Evolutionary conservation across 306 rosid species (phyloP), one percentile per base, ranked within the genome.

Genomic region (Argentina anserina): DNA sequence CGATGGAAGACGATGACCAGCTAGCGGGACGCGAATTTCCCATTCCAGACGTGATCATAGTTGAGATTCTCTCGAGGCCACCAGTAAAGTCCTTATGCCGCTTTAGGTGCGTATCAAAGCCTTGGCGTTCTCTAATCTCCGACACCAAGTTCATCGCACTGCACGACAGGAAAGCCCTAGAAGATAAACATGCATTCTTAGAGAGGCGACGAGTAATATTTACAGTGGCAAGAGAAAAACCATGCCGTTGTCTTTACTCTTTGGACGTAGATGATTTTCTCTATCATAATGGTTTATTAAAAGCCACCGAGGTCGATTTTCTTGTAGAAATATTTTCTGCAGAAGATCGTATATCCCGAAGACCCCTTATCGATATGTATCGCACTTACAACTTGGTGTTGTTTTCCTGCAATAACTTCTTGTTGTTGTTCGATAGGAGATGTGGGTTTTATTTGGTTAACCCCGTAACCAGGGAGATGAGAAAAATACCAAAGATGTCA

Each of bases 101-200:
- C 41, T 70, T 70, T 26, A 52, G 45, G 25, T 70, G 74, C 39
- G 74, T 70, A 7, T 70, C 50, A 17, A 70, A 70, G 39, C 65
- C 23, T 4, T 53, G 74, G 74, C 50, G 47, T 59, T 52, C 65
- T 12, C 46, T 53, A 4, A 53, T 70, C 74, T 70, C 74, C 34
- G 18, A 53, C 3, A 33, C 65, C 49, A 28, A 37, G 40, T 52
- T 70, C 12, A 41, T 70, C 21, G 28, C 58, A 23, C 17, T 7
- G 23, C 74, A 70, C 39, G 8, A 41, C 36, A 28, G 39, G 7
- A 58, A 41, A 26, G 52, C 65, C 62, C n/a, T 31, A 6, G 43
- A 36, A 28, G n/a, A 23, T 6, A 36, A 40, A 34, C 65, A 70
- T 7, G 26, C 15, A 13, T 70, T 14, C 46, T 14, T 36, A 31